phyloP scores from a whole-genome alignment of 208 protist species.

The Wallacemonas sp. region DNA sequence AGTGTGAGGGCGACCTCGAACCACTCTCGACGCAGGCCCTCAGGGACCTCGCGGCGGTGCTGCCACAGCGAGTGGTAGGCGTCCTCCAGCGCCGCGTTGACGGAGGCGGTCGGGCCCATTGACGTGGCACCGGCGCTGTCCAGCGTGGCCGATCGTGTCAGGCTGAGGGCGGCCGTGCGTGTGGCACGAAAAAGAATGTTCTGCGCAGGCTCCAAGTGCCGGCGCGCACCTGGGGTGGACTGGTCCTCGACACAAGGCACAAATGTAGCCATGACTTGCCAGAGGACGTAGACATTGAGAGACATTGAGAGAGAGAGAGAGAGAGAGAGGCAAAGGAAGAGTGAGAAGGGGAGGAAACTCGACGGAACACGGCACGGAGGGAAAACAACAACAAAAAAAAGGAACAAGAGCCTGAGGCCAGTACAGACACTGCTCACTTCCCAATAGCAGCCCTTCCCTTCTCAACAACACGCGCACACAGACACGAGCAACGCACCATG shows the following conservation, averaged over 20 bases:
- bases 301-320: not conserved
- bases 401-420: not conserved
- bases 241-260: conserved; percentile 56
- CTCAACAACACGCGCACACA: too few relatives aligned
- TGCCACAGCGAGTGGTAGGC: conserved; percentile 30
- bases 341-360: not conserved
- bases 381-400: conserved; percentile 10
- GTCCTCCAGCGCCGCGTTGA: conserved; percentile 7
- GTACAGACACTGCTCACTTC: too few relatives aligned
- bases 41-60: conserved; percentile 19
- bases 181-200: conserved; percentile 37
- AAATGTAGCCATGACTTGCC: conserved; percentile 30
- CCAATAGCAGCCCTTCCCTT: too few relatives aligned
- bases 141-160: conserved; percentile 18
- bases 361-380: not conserved
- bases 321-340: too few relatives aligned
- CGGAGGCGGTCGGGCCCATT: conserved; percentile 5
- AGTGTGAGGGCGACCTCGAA: conserved; percentile 45
- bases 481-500: too few relatives aligned
- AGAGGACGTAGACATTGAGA: not conserved
- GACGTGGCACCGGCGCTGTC: too few relatives aligned
- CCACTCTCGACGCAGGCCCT: conserved; percentile 50
- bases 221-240: conserved; percentile 18
- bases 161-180: conserved; percentile 15
- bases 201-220: conserved; percentile 33